These are phyloP conservation scores for Boletus sp. DNA, from an alignment of 768 basidiomycete genomes.

Conservation along the genomic window DNA sequence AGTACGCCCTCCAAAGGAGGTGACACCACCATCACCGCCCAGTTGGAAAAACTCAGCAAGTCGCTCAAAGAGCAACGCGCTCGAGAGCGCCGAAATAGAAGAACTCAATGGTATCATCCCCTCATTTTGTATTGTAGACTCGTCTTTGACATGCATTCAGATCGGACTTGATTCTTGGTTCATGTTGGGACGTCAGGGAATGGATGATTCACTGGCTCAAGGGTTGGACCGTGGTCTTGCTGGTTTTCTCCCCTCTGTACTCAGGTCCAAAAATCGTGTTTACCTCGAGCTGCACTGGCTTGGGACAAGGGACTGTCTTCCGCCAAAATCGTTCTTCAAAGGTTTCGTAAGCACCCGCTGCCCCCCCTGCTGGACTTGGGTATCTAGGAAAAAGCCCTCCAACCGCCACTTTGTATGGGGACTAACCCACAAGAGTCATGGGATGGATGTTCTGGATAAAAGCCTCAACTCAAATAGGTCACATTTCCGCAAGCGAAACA, in stretches of 20 bases:
- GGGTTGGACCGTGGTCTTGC: neutral
- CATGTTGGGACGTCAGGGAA: neutral
- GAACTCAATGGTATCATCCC: slow-evolving; percentile 2
- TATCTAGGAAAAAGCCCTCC: neutral
- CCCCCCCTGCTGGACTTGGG: neutral
- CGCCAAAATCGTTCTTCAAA: neutral
- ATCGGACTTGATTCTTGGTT: neutral
- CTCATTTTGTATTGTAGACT: neutral
- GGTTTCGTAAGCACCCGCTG: neutral
- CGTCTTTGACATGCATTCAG: slow-evolving; percentile 9
- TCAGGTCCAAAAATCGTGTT: neutral
- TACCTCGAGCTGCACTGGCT: neutral
- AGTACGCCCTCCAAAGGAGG: slow-evolving; percentile 47
- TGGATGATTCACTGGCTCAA: neutral
- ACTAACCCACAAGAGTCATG: no score
- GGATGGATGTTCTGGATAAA: no score
- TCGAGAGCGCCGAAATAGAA: slow-evolving; percentile 18
- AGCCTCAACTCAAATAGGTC: neutral
- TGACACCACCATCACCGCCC: slow-evolving; percentile 54
- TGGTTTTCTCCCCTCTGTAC: neutral
- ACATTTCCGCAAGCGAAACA: neutral
- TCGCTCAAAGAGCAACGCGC: slow-evolving; percentile 49
- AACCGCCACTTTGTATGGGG: neutral
- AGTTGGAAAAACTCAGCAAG: slow-evolving; percentile 53
- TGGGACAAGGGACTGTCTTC: neutral